Base-by-base conservation (phyloP, 2,329 filamentous ascomycete genomes). In the Fusarium pseudocircinatum region DNA sequence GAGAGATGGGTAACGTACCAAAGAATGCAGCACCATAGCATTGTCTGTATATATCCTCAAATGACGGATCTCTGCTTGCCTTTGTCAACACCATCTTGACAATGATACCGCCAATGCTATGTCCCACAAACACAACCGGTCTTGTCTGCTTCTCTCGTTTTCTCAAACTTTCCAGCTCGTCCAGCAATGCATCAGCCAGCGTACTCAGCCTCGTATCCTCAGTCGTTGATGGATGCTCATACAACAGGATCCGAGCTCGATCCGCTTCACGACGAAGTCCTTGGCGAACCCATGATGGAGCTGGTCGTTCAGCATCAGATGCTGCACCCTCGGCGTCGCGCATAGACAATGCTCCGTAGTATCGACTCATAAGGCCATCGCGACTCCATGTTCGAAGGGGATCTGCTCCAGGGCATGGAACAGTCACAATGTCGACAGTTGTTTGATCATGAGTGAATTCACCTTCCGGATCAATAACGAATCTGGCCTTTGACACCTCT, bases 1-100 rank as follows among this genome's bases (percentile, higher is more conserved):
- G 3, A 15, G 13, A 16, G 20, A 6, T 6, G 6, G 13, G 6
- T 7, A 1, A 69, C 84, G 81, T 70, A 89, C 88, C 85, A 76
- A 90, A 88, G 71, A 91, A 91, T 0, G 87, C 88, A 52, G 90
- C 85, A 1, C 89, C 89, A 68, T 91, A 88, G 62, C 88, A 91
- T 71, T 88, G 87, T 47, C 85, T 85, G 50, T 88, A 80, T 18
- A 91, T 84, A 7, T 82, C 79, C 52, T 82, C 82, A 69, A 85
- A 84, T 7, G 78, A 77, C 1, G 80, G 67, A 32, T 79, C 79
- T 24, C 81, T 77, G 42, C 79, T 83, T 6, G 87, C 87, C 72
- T 84, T 86, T 13, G 87, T 83, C 46, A 91, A 75, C 4, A 87
- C 88, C 74, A 85, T 82, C 81, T 91, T 91, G 12, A 87, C 86